A percentile compares a stretch with the other conserved stretches of the same genome.
These are phyloP conservation scores for Fraxinus nigra DNA, from an alignment of 305 asterid genomes.

Conservation along the genomic window DNA sequence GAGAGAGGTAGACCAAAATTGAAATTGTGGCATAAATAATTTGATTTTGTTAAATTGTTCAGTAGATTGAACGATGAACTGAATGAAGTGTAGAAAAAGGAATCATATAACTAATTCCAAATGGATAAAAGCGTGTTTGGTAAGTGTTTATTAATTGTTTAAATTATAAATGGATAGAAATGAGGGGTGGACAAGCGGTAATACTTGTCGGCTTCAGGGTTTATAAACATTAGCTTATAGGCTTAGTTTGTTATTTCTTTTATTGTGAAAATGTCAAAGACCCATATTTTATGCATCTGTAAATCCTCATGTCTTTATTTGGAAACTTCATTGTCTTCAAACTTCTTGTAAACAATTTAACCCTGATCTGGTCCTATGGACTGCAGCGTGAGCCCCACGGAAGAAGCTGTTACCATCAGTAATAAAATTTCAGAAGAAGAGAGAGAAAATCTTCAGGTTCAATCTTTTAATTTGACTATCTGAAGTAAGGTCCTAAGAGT, in stretches of 20 bases:
- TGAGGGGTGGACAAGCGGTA: too few species aligned
- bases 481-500: slow-evolving; percentile 10
- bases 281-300: slow-evolving; percentile 5
- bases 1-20: neutral
- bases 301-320: neutral
- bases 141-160: too few species aligned
- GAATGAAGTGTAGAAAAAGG: neutral
- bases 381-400: slow-evolving; percentile 62
- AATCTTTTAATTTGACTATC: slow-evolving; percentile 1
- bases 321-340: neutral
- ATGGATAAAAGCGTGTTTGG: too few species aligned
- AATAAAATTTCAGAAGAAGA: slow-evolving; percentile 57
- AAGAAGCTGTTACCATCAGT: slow-evolving; percentile 41
- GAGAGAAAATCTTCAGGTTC: slow-evolving; percentile 70
- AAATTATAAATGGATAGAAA: too few species aligned
- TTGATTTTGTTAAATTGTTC: neutral
- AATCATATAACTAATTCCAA: neutral
- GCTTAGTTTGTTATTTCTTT: neutral
- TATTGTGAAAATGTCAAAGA: neutral
- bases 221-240: neutral
- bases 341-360: slow-evolving; percentile 4
- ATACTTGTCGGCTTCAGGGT: neutral
- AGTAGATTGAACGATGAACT: neutral
- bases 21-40: neutral
- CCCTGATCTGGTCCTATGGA: slow-evolving; percentile 19